These are phyloP conservation scores for Capillidium heterosporum DNA, from an alignment of 371 early-diverging fungal species.

Conservation along the genomic window DNA sequence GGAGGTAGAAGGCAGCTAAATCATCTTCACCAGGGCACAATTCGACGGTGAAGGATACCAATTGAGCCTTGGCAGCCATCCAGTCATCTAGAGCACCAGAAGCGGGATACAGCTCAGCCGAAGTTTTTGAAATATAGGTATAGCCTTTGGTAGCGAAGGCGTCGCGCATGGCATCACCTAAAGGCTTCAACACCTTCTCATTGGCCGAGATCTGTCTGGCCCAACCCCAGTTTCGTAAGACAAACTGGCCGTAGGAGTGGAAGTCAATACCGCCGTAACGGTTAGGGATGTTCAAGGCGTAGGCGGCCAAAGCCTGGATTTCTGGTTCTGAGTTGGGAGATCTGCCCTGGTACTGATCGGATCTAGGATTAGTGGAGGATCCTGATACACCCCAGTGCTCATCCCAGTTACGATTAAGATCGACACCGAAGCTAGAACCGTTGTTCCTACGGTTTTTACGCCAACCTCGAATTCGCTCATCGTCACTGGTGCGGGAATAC, in stretches of 20 bases:
- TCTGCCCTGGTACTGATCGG: conserved; percentile 32
- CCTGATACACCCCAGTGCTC: conserved; percentile 33
- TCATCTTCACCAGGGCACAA: background rate
- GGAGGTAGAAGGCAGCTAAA: background rate
- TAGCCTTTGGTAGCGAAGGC: background rate
- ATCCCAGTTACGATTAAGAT: conserved; percentile 25
- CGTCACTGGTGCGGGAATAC: conserved; percentile 18
- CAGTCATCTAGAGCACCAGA: background rate
- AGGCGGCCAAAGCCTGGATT: conserved; percentile 20
- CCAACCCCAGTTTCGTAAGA: conserved; percentile 26
- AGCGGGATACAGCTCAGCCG: background rate
- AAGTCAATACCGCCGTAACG: conserved; percentile 33
- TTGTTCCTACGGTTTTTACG: conserved; percentile 27
- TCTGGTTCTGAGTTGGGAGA: conserved; percentile 29
- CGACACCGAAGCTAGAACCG: conserved; percentile 14
- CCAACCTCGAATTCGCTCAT: conserved; percentile 34
- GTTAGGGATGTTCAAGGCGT: conserved; percentile 19
- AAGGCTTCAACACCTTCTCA: conserved; percentile 7
- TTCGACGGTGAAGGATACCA: background rate
- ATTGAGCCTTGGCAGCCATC: background rate
- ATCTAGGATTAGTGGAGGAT: conserved; percentile 19
- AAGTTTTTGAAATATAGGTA: background rate
- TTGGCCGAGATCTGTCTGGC: conserved; percentile 9
- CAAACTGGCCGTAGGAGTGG: conserved; percentile 23
- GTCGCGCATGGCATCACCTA: background rate